Evolutionary conservation across 1,284 basidiomycete species (phyloP).

Genomic region (Cystobasidium sp.): DNA sequence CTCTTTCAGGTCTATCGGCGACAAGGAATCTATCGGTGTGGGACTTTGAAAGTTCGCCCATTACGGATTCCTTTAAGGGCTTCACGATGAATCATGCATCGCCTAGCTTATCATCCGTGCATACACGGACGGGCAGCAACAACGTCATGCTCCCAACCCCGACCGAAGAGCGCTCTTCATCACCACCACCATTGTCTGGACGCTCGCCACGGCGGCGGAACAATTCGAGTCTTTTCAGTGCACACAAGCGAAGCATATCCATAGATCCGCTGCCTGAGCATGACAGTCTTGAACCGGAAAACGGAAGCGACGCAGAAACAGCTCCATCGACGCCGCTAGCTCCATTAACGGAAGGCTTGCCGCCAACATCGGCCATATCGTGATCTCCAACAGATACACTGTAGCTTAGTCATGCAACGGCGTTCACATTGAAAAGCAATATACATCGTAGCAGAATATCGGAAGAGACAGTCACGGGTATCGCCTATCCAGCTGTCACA

Average conservation of each 20-base stretch:
- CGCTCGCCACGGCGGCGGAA: slow-evolving; percentile 15
- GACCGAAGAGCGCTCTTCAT: background rate
- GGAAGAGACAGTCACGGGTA: too few relatives aligned
- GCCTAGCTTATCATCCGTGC: background rate
- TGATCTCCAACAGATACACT: too few relatives aligned
- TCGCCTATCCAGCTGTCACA: too few relatives aligned
- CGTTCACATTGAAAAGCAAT: too few relatives aligned
- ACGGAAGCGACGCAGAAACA: background rate
- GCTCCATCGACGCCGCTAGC: background rate
- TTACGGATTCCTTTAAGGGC: slow-evolving; percentile 20
- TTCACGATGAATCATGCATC: slow-evolving; percentile 32
- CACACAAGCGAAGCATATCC: slow-evolving; percentile 15
- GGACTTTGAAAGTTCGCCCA: slow-evolving; percentile 32
- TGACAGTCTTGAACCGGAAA: background rate
- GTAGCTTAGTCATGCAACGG: too few relatives aligned
- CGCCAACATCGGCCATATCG: too few relatives aligned
- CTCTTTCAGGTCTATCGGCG: slow-evolving; percentile 10
- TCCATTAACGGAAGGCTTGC: background rate
- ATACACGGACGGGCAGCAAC: slow-evolving; percentile 4
- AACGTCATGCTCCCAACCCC: background rate
- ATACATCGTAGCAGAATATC: too few relatives aligned
- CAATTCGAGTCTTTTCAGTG: slow-evolving; percentile 12
- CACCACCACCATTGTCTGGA: background rate
- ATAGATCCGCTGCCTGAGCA: slow-evolving; percentile 17
- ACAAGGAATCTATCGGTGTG: slow-evolving; percentile 31